A percentile compares a stretch with the other conserved stretches of the same genome.
Conservation (phyloP, 2,329 filamentous ascomycete genomes). For the Kalmusia sp. region DNA sequence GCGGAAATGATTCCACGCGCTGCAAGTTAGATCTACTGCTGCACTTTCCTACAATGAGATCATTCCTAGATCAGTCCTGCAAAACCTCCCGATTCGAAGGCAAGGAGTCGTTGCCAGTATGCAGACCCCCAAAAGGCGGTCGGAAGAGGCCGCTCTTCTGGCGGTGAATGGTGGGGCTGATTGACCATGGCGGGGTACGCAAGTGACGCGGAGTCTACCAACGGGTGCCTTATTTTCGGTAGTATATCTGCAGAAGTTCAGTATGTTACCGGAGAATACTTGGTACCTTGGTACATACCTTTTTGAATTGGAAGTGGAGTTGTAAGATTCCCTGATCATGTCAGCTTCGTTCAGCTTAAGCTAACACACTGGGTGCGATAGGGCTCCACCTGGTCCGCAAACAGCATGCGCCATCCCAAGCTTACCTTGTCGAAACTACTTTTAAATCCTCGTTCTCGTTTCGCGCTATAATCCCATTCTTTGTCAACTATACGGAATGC, state of each 20-base stretch:
- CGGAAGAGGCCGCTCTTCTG: background rate
- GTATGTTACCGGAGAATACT: slow-evolving; percentile 7
- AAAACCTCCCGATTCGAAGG: background rate
- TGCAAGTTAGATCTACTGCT: background rate
- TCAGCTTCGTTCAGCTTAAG: slow-evolving; percentile 31
- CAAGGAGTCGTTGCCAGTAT: background rate
- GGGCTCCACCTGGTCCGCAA: background rate
- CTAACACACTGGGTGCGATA: background rate
- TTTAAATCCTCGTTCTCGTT: slow-evolving; percentile 90
- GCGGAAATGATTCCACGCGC: slow-evolving; percentile 1
- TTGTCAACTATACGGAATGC: slow-evolving; percentile 97
- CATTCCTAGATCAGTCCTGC: background rate
- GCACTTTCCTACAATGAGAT: background rate
- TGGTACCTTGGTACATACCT: slow-evolving; percentile 65
- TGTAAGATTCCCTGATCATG: slow-evolving; percentile 81
- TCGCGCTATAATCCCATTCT: slow-evolving; percentile 98
- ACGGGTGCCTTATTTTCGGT: slow-evolving; percentile 49
- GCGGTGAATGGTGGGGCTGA: slow-evolving; percentile 5
- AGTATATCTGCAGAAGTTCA: slow-evolving; percentile 52
- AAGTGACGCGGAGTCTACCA: background rate
- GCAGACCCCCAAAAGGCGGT: background rate
- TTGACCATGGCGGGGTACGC: background rate
- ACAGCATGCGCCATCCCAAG: slow-evolving; percentile 22
- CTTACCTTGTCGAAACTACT: slow-evolving; percentile 97
- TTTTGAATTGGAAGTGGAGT: slow-evolving; percentile 98